Percentiles rank a stretch among this genome's conserved stretches.
Evolutionary conservation across 345 rosid species (phyloP).

Genomic region (Draba incana): DNA sequence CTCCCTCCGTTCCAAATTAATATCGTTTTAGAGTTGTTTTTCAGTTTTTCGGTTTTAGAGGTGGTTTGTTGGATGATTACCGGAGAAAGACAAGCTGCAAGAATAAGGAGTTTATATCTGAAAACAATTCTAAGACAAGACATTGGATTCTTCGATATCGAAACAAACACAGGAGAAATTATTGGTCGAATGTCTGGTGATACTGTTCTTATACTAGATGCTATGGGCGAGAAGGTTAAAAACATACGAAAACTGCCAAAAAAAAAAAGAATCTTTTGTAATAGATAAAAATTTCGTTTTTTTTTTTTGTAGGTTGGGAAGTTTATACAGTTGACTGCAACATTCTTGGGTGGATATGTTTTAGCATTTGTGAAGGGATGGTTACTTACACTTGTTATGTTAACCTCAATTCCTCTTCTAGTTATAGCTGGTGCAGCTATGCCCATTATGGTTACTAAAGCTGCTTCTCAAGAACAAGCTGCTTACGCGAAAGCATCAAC

Average conservation of each 20-base stretch:
- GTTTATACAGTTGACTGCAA: slow-evolving; percentile 59
- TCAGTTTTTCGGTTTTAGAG: slow-evolving; percentile 50
- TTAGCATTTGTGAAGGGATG: slow-evolving; percentile 72
- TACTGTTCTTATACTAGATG: slow-evolving; percentile 82
- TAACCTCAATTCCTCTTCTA: slow-evolving; percentile 61
- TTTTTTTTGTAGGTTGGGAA: slow-evolving; percentile 64
- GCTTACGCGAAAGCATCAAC: slow-evolving; percentile 70
- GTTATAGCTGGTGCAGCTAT: slow-evolving; percentile 57
- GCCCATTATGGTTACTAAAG: slow-evolving; percentile 52
- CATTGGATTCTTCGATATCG: slow-evolving; percentile 66
- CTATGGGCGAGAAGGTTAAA: slow-evolving; percentile 87
- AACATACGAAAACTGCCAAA: no score
- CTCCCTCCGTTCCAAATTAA: background rate
- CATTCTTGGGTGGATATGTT: slow-evolving; percentile 69
- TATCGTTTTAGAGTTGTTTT: background rate
- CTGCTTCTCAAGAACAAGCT: slow-evolving; percentile 57
- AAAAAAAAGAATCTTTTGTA: no score
- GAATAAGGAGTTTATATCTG: no score
- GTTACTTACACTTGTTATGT: slow-evolving; percentile 77
- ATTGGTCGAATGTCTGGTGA: slow-evolving; percentile 89
- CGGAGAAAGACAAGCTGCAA: slow-evolving; percentile 47
- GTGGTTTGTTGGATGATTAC: slow-evolving; percentile 81
- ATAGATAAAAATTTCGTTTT: background rate
- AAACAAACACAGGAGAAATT: slow-evolving; percentile 82
- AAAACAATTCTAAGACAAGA: slow-evolving; percentile 47